phyloP scores from a whole-genome alignment of 2,329 filamentous ascomycete species.

The Penicillium glabrum region DNA sequence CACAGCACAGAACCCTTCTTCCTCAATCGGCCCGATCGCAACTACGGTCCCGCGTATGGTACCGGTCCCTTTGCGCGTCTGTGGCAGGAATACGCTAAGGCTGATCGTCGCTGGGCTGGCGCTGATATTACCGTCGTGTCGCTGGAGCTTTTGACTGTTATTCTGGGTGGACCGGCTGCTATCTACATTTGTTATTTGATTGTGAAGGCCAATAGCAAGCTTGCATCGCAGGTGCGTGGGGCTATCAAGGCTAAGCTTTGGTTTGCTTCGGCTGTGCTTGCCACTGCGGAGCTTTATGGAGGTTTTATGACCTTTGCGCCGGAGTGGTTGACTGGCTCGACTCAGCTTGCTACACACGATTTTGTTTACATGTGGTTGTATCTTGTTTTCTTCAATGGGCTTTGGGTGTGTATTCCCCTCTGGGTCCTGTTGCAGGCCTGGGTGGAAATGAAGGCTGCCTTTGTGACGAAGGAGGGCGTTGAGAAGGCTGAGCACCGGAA shows the following conservation, averaged over 20 bases:
- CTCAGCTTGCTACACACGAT: slow-evolving; percentile 59
- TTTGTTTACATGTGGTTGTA: slow-evolving; percentile 66
- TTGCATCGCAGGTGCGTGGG: slow-evolving; percentile 20
- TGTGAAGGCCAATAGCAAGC: slow-evolving; percentile 29
- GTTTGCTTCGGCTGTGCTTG: slow-evolving; percentile 60
- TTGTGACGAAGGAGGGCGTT: slow-evolving; percentile 31
- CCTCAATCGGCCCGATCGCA: slow-evolving; percentile 52
- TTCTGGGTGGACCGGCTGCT: slow-evolving; percentile 59
- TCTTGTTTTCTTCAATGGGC: slow-evolving; percentile 62
- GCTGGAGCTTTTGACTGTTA: slow-evolving; percentile 62
- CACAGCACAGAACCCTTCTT: slow-evolving; percentile 45
- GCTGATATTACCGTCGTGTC: slow-evolving; percentile 60
- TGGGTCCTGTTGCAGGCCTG: slow-evolving; percentile 58
- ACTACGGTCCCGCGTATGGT: slow-evolving; percentile 62
- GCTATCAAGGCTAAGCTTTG: slow-evolving; percentile 42
- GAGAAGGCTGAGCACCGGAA: slow-evolving; percentile 9
- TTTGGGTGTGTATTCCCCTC: slow-evolving; percentile 61
- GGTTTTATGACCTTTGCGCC: slow-evolving; percentile 66
- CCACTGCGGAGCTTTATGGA: slow-evolving; percentile 65
- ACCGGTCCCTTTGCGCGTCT: slow-evolving; percentile 53
- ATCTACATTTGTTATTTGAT: slow-evolving; percentile 58
- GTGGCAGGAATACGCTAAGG: slow-evolving; percentile 68
- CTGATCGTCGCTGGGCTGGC: slow-evolving; percentile 61
- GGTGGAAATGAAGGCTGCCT: slow-evolving; percentile 42
- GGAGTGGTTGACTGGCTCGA: slow-evolving; percentile 61